Base-by-base conservation (phyloP, 1,139 yeast genomes). In the Protomyces inundatus region DNA sequence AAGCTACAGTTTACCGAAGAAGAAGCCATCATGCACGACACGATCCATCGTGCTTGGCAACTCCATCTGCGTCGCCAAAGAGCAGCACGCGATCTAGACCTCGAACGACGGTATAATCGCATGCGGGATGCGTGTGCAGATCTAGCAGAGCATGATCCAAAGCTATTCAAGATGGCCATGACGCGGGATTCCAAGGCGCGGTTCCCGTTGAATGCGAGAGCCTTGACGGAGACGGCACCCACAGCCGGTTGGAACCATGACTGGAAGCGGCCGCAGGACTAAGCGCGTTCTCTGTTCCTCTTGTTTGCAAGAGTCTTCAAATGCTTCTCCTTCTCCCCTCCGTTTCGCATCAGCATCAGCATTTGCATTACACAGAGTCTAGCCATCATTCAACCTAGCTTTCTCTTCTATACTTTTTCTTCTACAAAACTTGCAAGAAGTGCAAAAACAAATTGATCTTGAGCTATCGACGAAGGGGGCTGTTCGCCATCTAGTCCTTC, bases 201-300 rank as follows among this genome's bases (percentile, higher is more conserved):
- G 70, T 87, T 85, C 73, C 93, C 95, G 6, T 74, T 86, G 71
- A 97, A 91, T 71, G 75, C 90, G 77, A 83, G 95, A 73, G 84
- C 88, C 4, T 98, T 98, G 40, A 88, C 96, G 0, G 95, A 90
- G 65, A 89, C 80, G 68, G 98, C 98, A n/a, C 87, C 98, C 50
- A 84, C 83, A 71, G 81, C 82, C 67, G 81, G 89, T 36, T 91
- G 98, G 97, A 84, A 85, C 66, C 82, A 84, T 72, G 84, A 86
- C 69, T 88, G 81, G 81, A 70, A 78, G 71, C 72, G 67, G 46
- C 75, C 77, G 16, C 48, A 42, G 23, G 48, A 42, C 5, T 42
- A 16, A 12, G 12, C 10, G n/a, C 32, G 12, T 5, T 42, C 16
- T n/a, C 48, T 42, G 23, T 10, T 6, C 6, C 32, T 14, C 32